Percentiles rank a stretch among this genome's conserved stretches.
These are phyloP conservation scores for Fragaria vesca DNA, from an alignment of 306 rosid species.

Conservation along the genomic window DNA sequence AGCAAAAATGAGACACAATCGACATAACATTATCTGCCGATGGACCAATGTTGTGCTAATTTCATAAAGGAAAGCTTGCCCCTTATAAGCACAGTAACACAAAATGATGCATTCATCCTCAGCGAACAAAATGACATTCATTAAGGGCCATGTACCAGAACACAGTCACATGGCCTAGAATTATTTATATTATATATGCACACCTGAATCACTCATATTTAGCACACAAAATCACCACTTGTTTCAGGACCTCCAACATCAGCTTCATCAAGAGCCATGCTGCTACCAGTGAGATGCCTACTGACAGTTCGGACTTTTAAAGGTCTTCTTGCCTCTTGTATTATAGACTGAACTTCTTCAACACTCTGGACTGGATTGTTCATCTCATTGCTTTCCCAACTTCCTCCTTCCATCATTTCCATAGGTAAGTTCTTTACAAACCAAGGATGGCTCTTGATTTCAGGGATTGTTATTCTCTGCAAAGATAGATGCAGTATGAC, in stretches of 20 bases:
- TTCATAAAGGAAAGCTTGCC: neutral
- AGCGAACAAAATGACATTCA: neutral
- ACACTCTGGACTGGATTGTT: slow-evolving; percentile 63
- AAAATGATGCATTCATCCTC: neutral
- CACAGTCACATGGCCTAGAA: neutral
- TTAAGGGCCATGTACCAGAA: neutral
- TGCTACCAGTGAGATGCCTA: slow-evolving; percentile 43
- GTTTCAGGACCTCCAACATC: slow-evolving; percentile 57
- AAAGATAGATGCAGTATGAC: neutral
- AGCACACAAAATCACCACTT: slow-evolving; percentile 61
- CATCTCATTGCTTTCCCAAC: slow-evolving; percentile 57
- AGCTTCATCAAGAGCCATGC: slow-evolving; percentile 80
- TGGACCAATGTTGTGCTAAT: neutral
- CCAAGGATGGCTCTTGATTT: slow-evolving; percentile 74
- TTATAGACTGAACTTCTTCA: slow-evolving; percentile 61
- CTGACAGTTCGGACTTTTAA: slow-evolving; percentile 36
- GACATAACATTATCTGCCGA: neutral
- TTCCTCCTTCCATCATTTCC: slow-evolving; percentile 71
- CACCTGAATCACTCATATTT: slow-evolving; percentile 23
- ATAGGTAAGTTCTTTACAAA: slow-evolving; percentile 68
- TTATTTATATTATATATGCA: neutral
- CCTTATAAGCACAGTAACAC: neutral
- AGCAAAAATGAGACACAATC: neutral
- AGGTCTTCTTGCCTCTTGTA: slow-evolving; percentile 65
- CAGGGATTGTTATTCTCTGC: slow-evolving; percentile 82